Base-by-base conservation (phyloP, 352 stramenopile species). In the Pythium guiyangense region DNA sequence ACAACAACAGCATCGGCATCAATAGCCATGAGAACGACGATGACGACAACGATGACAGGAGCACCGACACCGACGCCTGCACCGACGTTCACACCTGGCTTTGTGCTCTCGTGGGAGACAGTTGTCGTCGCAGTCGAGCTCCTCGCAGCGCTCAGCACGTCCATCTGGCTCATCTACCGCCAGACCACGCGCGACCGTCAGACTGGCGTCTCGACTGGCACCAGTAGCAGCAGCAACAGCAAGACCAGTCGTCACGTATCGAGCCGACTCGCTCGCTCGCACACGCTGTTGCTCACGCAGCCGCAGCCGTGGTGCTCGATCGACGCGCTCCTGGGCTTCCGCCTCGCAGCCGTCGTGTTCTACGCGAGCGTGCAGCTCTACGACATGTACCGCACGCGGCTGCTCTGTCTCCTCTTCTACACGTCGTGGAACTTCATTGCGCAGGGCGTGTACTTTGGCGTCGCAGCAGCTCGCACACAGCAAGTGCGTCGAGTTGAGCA, bases 391-490 rank as follows among this genome's bases (percentile, higher is more conserved):
- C 75, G 79, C 44, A 81, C 84, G 17, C 31, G 49, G 11, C 62
- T 60, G 34, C 63, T 64, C 35, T 90, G 84, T 46, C 57, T 92
- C 50, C 61, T 62, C 49, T 91, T 94, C 60, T 94, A 89, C 67
- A 94, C 84, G 42, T 89, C 79, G n/a, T 94, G 84, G 84, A 94
- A 94, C 62, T 90, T 92, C 46, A 71, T 88, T 17, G 59, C 29
- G n/a, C n/a, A n/a, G n/a, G n/a, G n/a, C n/a, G n/a, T n/a, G n/a
- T n/a, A n/a, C n/a, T n/a, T n/a, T n/a, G n/a, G n/a, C n/a, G n/a
- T n/a, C n/a, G n/a, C n/a, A n/a, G n/a, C n/a, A n/a, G n/a, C n/a
- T n/a, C n/a, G n/a, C n/a, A n/a, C n/a, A n/a, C n/a, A n/a, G n/a
- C n/a, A n/a, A n/a, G n/a, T n/a, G n/a, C n/a, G n/a, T n/a, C n/a